These are phyloP conservation scores for Suillus plorans DNA, from an alignment of 768 basidiomycete genomes.

Conservation along the genomic window DNA sequence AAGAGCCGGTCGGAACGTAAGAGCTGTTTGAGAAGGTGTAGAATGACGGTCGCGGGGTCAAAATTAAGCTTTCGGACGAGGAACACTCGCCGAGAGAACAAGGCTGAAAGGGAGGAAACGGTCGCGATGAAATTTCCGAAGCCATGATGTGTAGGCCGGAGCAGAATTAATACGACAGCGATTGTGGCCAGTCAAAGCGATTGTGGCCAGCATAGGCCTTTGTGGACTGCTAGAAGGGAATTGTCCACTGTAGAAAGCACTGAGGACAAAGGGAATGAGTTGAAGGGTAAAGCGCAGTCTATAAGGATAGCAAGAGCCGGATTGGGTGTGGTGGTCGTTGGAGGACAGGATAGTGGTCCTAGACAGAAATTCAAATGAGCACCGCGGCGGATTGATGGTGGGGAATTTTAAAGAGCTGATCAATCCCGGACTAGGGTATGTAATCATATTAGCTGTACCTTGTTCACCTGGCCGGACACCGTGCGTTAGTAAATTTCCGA, in stretches of 20 bases:
- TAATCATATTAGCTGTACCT: slow-evolving; percentile 15
- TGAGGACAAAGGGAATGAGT: slow-evolving; percentile 22
- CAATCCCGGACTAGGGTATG: neutral
- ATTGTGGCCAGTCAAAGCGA: slow-evolving; percentile 21
- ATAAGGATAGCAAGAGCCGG: slow-evolving; percentile 5
- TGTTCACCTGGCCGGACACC: slow-evolving; percentile 16
- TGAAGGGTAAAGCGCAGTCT: neutral
- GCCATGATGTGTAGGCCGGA: slow-evolving; percentile 18
- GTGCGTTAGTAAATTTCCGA: slow-evolving; percentile 3
- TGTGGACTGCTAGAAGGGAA: slow-evolving; percentile 16
- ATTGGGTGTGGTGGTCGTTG: slow-evolving; percentile 5
- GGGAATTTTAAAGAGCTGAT: neutral
- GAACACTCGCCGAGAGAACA: slow-evolving; percentile 16
- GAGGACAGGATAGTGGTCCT: slow-evolving; percentile 5
- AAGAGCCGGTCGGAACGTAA: slow-evolving; percentile 2
- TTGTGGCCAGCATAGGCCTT: slow-evolving; percentile 22
- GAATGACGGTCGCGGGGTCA: slow-evolving; percentile 24
- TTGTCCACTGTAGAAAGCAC: neutral
- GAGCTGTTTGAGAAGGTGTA: slow-evolving; percentile 8
- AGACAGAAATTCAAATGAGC: neutral
- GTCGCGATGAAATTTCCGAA: slow-evolving; percentile 7
- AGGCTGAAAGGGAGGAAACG: slow-evolving; percentile 14
- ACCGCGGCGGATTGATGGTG: neutral
- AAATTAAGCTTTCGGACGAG: slow-evolving; percentile 10
- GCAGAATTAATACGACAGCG: slow-evolving; percentile 14